Base-by-base conservation (phyloP, 331 rosid genomes). In the Rhamnella rubrinervis region DNA sequence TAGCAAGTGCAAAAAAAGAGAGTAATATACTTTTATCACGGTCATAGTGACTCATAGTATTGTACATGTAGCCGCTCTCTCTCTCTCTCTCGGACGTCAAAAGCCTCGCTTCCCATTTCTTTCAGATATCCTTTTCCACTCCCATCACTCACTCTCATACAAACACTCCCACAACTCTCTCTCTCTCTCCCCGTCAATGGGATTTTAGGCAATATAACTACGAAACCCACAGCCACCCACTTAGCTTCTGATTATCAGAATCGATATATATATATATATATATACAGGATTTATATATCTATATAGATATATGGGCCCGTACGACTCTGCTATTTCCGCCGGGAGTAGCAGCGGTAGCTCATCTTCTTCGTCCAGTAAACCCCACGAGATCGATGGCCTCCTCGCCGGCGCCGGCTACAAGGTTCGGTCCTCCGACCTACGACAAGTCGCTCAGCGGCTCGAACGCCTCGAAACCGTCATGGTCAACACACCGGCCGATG, bases 331-430 rank as follows among this genome's bases (percentile, higher is more conserved):
- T 68, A 16, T 72, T 25, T 67, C 81, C 12, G 55, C 85, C 51
- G 74, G 65, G 7, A 68, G 78, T 62, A 65, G 83, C 71, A 70
- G 75, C 75, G 75, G 84, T 17, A 71, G 85, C 64, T 78, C 83
- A 19, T 75, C 84, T 8, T 80, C 82, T 25, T 76, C 85, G 28
- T 61, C 81, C 23, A 26, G 41, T 75, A 82, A 80, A 20, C 77
- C 72, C 28, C 73, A 68, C 20, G 93, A 88, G 11, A 84, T 92
- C 68, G 93, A 87, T 14, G 87, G 86, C 8, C 80, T 39, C 15
- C 90, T 92, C 13, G 96, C 92, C 53, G 90, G 75, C 8, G 93
- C 90, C 0, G 96, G 97, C 6, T 92, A 92, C 76, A 89, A 73
- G 67, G 90, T 92, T 67, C 81, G 87, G 25, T 75, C 92, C 53